Conservation (phyloP, 2,329 filamentous ascomycete species). For the Clonostachys chloroleuca region DNA sequence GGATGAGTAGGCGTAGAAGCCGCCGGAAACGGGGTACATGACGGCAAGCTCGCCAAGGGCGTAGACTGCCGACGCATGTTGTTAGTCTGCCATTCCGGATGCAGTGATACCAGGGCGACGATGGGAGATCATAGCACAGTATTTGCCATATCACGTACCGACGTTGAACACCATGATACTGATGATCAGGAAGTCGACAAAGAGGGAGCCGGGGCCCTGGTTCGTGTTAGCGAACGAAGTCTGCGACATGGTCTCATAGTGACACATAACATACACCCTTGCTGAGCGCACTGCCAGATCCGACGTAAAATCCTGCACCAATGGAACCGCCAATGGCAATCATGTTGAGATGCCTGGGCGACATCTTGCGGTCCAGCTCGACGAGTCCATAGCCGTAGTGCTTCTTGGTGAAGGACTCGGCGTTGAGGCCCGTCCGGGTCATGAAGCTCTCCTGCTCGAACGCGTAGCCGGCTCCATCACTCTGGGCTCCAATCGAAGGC, state of each 20-base stretch:
- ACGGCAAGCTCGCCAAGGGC: constrained; percentile 58
- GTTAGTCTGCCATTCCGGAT: no score
- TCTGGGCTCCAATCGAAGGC: no score
- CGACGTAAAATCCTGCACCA: constrained; percentile 60
- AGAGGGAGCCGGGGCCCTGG: constrained; percentile 32
- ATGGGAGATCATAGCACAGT: no score
- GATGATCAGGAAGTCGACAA: constrained; percentile 49
- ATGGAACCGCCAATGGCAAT: constrained; percentile 59
- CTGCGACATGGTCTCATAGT: no score
- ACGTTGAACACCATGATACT: constrained; percentile 60
- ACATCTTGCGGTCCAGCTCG: constrained; percentile 19
- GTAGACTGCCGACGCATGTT: constrained; percentile 36
- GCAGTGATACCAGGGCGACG: no score
- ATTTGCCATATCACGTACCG: constrained; percentile 17
- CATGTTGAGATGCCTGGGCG: constrained; percentile 55
- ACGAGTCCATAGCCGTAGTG: constrained; percentile 19
- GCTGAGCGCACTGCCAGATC: constrained; percentile 48
- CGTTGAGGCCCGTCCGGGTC: constrained; percentile 30
- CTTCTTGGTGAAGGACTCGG: constrained; percentile 29
- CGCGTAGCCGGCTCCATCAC: neutral
- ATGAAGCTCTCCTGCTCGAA: constrained; percentile 20
- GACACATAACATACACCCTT: constrained; percentile 26
- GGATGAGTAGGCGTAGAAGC: constrained; percentile 57
- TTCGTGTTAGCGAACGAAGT: no score
- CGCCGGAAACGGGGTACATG: constrained; percentile 58